These are phyloP conservation scores for Termitomyces sp. DNA, from an alignment of 768 basidiomycete species.

Conservation along the genomic window DNA sequence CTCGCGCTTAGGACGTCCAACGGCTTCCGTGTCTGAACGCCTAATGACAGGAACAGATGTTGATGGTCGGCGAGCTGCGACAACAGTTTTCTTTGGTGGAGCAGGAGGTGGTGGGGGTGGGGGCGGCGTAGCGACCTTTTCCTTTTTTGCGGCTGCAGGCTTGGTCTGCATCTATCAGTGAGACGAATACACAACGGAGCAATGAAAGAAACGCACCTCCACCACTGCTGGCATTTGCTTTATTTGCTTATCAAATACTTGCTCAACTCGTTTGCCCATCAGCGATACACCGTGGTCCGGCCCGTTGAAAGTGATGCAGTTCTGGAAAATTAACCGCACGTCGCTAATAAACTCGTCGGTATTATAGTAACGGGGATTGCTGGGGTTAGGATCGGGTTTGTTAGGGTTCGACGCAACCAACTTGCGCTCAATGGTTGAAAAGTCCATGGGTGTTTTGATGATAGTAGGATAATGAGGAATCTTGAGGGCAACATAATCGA, in stretches of 20 bases:
- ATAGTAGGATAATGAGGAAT: slow-evolving; percentile 87
- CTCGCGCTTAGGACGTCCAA: slow-evolving; percentile 92
- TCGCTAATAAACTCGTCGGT: slow-evolving; percentile 83
- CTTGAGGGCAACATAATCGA: slow-evolving; percentile 79
- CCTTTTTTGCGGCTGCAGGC: slow-evolving; percentile 37
- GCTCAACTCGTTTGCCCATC: slow-evolving; percentile 82
- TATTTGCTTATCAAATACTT: slow-evolving; percentile 83
- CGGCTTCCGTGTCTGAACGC: slow-evolving; percentile 62
- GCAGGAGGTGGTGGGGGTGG: slow-evolving; percentile 39
- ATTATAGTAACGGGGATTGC: slow-evolving; percentile 72
- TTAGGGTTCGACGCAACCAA: slow-evolving; percentile 71
- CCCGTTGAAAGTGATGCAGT: slow-evolving; percentile 91
- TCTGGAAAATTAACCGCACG: slow-evolving; percentile 84
- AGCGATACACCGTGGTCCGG: slow-evolving; percentile 74
- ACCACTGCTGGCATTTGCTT: slow-evolving; percentile 76
- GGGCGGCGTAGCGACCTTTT: slow-evolving; percentile 48
- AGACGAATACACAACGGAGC: background rate
- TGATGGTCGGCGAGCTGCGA: slow-evolving; percentile 64
- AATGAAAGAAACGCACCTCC: slow-evolving; percentile 50
- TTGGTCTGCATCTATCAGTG: slow-evolving; percentile 26
- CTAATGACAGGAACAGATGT: slow-evolving; percentile 81
- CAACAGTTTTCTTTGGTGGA: slow-evolving; percentile 43
- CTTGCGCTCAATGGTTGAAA: slow-evolving; percentile 89
- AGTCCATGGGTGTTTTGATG: slow-evolving; percentile 92
- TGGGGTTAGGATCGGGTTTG: slow-evolving; percentile 67